Percentiles rank a stretch among this genome's conserved stretches.
phyloP scores from a whole-genome alignment of 371 early-diverging fungal species.

The Saksenaea oblongispora region DNA sequence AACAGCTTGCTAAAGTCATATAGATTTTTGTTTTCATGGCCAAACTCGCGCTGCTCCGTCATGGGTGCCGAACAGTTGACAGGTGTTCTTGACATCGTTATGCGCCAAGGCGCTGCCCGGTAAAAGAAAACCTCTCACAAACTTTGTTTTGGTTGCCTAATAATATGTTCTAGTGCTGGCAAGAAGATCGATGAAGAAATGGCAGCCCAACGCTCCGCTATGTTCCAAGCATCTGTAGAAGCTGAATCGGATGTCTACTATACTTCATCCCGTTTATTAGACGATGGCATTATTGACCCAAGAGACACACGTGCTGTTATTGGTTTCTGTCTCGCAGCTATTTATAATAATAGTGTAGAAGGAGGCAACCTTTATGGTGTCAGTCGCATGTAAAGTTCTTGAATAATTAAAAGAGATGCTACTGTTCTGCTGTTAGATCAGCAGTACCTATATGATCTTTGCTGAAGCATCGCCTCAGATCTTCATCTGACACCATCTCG shows the following conservation, averaged over 20 bases:
- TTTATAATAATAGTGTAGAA: conserved; percentile 59
- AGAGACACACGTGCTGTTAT: conserved; percentile 65
- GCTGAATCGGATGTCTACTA: conserved; percentile 73
- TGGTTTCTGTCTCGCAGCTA: conserved; percentile 63
- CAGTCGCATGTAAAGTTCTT: conserved; percentile 63
- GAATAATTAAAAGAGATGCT: background rate
- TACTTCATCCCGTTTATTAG: conserved; percentile 68
- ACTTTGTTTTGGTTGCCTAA: background rate
- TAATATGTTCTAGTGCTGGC: conserved; percentile 32
- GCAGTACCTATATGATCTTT: background rate
- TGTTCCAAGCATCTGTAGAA: conserved; percentile 69
- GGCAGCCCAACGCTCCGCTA: conserved; percentile 51
- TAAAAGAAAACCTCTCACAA: conserved; percentile 18
- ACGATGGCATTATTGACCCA: conserved; percentile 74
- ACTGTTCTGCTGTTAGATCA: background rate
- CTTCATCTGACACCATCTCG: conserved; percentile 22
- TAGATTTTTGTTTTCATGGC: conserved; percentile 77
- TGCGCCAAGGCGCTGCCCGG: conserved; percentile 69
- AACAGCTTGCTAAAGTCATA: background rate
- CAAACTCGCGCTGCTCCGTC: conserved; percentile 75
- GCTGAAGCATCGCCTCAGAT: conserved; percentile 23
- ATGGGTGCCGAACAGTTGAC: conserved; percentile 80
- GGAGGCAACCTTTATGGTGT: conserved; percentile 73
- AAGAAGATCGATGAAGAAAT: conserved; percentile 63
- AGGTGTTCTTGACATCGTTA: conserved; percentile 73